Percentiles rank a stretch among this genome's conserved stretches.
phyloP scores from a whole-genome alignment of 106 monocot species.

The Alisma plantagoaquatica region DNA sequence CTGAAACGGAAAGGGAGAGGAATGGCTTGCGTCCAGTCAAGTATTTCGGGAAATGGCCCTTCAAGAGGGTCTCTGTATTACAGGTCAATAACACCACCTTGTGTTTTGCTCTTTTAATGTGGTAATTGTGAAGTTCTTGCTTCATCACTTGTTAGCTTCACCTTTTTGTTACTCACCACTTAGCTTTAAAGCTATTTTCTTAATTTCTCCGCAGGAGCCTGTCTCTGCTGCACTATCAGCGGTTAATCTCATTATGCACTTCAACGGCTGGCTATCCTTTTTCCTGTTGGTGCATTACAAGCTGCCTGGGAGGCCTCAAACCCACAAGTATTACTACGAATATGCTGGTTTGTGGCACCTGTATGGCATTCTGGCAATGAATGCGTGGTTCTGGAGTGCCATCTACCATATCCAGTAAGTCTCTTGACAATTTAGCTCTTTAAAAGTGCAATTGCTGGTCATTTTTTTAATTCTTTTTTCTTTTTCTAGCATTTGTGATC shows the following conservation, averaged over 20 bases:
- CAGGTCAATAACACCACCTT: conserved; percentile 28
- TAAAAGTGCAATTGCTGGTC: neutral
- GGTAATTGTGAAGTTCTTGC: neutral
- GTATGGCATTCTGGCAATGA: conserved; percentile 68
- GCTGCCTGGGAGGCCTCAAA: conserved; percentile 57
- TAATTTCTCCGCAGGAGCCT: conserved; percentile 39
- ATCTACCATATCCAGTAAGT: conserved; percentile 64
- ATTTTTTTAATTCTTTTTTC: neutral
- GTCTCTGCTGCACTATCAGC: conserved; percentile 66
- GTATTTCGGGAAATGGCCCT: conserved; percentile 81
- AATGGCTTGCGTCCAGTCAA: conserved; percentile 46
- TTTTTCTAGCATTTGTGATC: no score
- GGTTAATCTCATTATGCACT: conserved; percentile 60
- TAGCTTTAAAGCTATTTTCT: neutral
- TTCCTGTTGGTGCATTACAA: conserved; percentile 58
- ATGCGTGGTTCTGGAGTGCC: conserved; percentile 86
- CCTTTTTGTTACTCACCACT: no score
- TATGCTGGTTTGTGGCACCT: conserved; percentile 79
- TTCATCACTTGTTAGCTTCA: no score
- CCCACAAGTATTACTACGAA: conserved; percentile 65
- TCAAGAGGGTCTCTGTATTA: conserved; percentile 45
- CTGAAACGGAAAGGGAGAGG: conserved; percentile 37
- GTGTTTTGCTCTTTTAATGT: neutral
- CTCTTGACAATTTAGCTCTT: neutral
- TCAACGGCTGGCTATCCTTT: conserved; percentile 70